A percentile compares a stretch with the other conserved stretches of the same genome.
Evolutionary conservation across 768 basidiomycete genomes (phyloP).

Genomic region (Lepiota subincarnata): DNA sequence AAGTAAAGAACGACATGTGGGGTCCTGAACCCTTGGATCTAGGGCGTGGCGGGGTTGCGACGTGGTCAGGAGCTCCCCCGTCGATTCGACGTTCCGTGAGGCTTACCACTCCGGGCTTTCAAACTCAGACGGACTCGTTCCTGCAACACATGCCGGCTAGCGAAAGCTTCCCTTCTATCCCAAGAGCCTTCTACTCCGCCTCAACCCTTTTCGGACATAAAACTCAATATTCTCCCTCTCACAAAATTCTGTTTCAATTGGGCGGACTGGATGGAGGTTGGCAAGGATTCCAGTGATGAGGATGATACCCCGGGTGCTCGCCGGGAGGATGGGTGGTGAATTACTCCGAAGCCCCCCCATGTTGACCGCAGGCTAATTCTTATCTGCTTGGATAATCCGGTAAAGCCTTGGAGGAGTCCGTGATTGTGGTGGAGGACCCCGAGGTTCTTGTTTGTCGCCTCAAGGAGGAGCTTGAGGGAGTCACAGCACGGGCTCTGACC

Average conservation of each 20-base stretch:
- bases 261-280: constrained; percentile 9
- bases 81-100: too few relatives aligned
- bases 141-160: not conserved
- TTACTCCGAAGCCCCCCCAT: too few relatives aligned
- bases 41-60: too few relatives aligned
- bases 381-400: not conserved
- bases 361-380: too few relatives aligned
- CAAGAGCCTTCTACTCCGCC: not conserved
- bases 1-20: too few relatives aligned
- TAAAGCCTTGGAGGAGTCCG: not conserved
- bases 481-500: not conserved
- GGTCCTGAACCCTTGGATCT: too few relatives aligned
- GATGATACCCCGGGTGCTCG: not conserved
- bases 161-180: not conserved
- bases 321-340: not conserved
- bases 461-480: not conserved
- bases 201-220: not conserved
- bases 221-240: not conserved
- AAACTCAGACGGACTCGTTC: constrained; percentile 4
- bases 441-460: not conserved
- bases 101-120: too few relatives aligned
- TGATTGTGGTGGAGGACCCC: not conserved
- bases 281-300: constrained; percentile 9
- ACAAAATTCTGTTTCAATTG: constrained; percentile 4
- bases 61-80: too few relatives aligned